Conservation (phyloP, 768 basidiomycete genomes). For the Agaricus sinodeliciosus region DNA sequence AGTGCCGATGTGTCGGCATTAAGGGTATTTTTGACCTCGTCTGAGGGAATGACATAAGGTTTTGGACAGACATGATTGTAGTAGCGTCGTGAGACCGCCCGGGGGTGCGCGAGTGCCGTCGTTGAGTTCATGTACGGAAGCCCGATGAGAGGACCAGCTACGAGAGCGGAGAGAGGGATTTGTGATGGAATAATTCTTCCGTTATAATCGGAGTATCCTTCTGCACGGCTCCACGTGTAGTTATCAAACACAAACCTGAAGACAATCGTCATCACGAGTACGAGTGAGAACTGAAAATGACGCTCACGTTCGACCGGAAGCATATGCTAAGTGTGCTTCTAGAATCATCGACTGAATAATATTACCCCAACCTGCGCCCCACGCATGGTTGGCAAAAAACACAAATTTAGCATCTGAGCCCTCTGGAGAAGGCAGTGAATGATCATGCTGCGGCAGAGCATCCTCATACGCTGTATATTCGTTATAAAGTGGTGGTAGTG, state of each 20-base stretch:
- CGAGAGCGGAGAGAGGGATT: conserved; percentile 46
- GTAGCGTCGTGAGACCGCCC: conserved; percentile 38
- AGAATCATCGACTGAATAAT: conserved; percentile 52
- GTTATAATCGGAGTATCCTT: conserved; percentile 39
- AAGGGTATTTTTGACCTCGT: conserved; percentile 22
- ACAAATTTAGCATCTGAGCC: conserved; percentile 36
- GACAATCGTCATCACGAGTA: not conserved
- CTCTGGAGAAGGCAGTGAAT: conserved; percentile 30
- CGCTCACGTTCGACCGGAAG: conserved; percentile 42
- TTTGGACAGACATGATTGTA: conserved; percentile 43
- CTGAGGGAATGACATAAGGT: conserved; percentile 14
- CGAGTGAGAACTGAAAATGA: not conserved
- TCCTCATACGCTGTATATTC: conserved; percentile 37
- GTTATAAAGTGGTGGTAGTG: conserved; percentile 38
- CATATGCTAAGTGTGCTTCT: conserved; percentile 42
- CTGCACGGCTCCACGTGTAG: conserved; percentile 45
- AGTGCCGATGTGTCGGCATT: conserved; percentile 21
- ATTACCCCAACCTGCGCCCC: conserved; percentile 56
- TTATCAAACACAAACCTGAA: conserved; percentile 53
- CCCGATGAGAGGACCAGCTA: conserved; percentile 34
- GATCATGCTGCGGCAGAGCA: conserved; percentile 37
- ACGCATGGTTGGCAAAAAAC: conserved; percentile 42
- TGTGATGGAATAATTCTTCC: conserved; percentile 46
- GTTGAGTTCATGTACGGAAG: not conserved
- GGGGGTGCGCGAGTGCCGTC: conserved; percentile 27